Base-by-base conservation (phyloP, 2,329 filamentous ascomycete species). In the Aspergillus versicolor region DNA sequence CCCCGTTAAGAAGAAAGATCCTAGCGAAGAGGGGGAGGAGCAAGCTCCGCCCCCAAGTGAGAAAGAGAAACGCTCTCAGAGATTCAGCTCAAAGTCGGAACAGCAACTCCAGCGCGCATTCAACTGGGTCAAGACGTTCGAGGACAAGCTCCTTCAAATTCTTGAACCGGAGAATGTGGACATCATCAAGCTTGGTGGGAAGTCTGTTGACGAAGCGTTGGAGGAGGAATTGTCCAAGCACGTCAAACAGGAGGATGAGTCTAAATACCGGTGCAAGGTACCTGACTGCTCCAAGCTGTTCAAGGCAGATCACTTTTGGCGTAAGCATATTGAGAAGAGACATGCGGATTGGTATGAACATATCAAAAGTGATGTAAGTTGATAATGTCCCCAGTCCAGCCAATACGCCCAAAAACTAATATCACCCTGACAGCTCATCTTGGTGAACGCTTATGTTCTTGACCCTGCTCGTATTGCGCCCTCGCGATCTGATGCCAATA, bases 101-200 rank as follows among this genome's bases (percentile, higher is more conserved):
- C 91, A 95, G 72, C 94, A 97, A 71, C 84, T 97, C 13, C 90
- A 95, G 68, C 88, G 92, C 56, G 94, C 94, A 0, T 97, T 92
- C 78, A 99, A 97, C 70, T 99, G 95, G 94, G 95, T 99, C 59
- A 95, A 90, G 79, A 97, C 94, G 0, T 99, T 96, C 68, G 94
- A 99, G 71, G 94, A 99, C 70, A 99, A 99, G 78, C 83, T 99
- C 51, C 81, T 91, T 71, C 92, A 97, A 72, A 89, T 97, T 46
- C 82, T 99, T 13, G 93, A 97, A 64, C 94, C 94, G 0, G 90
- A 94, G 54, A 87, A 88, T 49, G 89, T 90, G 22, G 92, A 97
- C 69, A 80, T 97, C 42, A 87, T 87, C 72, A 97, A 97, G 77
- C 84, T 97, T 24, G 94, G 95, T 49, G 94, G 94, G 17, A 92